phyloP scores from a whole-genome alignment of 305 asterid species.

The Andrographis paniculata region DNA sequence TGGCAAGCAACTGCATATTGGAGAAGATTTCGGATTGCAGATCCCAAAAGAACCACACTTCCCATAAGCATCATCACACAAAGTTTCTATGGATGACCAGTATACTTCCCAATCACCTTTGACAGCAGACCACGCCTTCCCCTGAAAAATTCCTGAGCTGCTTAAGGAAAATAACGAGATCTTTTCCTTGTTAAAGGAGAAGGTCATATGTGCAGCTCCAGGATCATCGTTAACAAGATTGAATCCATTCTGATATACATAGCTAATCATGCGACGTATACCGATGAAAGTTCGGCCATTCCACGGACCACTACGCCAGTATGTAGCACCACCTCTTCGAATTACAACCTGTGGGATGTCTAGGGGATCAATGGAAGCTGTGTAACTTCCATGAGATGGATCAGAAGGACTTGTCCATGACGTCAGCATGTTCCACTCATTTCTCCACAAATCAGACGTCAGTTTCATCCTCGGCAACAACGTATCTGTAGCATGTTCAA shows the following conservation, averaged over 20 bases:
- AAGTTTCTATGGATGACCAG: conserved; percentile 18
- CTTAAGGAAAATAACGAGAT: conserved; percentile 15
- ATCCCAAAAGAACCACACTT: conserved; percentile 28
- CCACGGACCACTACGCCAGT: conserved; percentile 34
- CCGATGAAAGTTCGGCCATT: conserved; percentile 26
- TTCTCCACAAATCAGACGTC: too few species aligned
- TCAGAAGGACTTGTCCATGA: conserved; percentile 21
- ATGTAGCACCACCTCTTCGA: conserved; percentile 19
- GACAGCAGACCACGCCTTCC: conserved; percentile 19
- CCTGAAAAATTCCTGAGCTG: conserved; percentile 21
- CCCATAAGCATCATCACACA: conserved; percentile 25
- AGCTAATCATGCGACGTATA: conserved; percentile 20
- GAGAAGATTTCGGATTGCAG: conserved; percentile 15
- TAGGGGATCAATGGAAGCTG: conserved; percentile 17
- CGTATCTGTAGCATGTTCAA: too few species aligned
- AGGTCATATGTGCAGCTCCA: conserved; percentile 8
- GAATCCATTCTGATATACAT: conserved; percentile 21
- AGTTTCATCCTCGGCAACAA: too few species aligned
- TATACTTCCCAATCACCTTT: conserved; percentile 20
- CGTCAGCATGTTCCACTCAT: too few species aligned
- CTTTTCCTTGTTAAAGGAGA: conserved; percentile 19
- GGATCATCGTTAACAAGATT: conserved; percentile 2
- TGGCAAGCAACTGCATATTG: conserved; percentile 31
- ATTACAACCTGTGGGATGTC: conserved; percentile 19
- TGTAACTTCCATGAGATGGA: conserved; percentile 21